Conservation (phyloP, 768 basidiomycete genomes). For the Gloeophyllum trabeum region DNA sequence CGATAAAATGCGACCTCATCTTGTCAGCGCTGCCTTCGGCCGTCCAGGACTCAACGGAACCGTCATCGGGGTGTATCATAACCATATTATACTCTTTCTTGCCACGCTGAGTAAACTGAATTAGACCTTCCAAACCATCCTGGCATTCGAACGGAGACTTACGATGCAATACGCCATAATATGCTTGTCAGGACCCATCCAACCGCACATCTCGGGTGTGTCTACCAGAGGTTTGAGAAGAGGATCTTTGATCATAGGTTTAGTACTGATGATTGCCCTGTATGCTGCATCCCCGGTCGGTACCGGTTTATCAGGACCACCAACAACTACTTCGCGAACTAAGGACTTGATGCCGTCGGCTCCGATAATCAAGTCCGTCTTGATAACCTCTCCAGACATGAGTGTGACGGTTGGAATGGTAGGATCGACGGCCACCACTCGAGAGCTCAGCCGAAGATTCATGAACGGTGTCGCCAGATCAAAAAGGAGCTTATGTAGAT, state of each 20-base stretch:
- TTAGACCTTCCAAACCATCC: too few species aligned
- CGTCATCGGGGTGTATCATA: slow-evolving; percentile 24
- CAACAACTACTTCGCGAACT: slow-evolving; percentile 38
- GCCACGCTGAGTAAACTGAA: slow-evolving; percentile 14
- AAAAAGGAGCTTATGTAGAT: not conserved
- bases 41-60: slow-evolving; percentile 30
- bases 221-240: slow-evolving; percentile 6
- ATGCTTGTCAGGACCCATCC: slow-evolving; percentile 7
- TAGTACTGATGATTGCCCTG: slow-evolving; percentile 37
- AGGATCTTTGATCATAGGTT: slow-evolving; percentile 9
- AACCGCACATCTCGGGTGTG: slow-evolving; percentile 7
- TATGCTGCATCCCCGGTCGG: slow-evolving; percentile 59
- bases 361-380: slow-evolving; percentile 24
- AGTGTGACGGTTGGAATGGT: slow-evolving; percentile 22
- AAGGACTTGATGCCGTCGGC: slow-evolving; percentile 37
- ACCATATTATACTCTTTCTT: slow-evolving; percentile 26
- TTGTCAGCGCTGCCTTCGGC: slow-evolving; percentile 29
- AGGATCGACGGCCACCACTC: slow-evolving; percentile 6
- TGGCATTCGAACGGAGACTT: slow-evolving; percentile 7
- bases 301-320: slow-evolving; percentile 20
- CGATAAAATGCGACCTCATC: slow-evolving; percentile 28
- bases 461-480: not conserved
- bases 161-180: slow-evolving; percentile 8
- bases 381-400: slow-evolving; percentile 21
- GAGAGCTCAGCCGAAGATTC: not conserved